Conservation (phyloP, 78 protist genomes). For the Guillardia theta region DNA sequence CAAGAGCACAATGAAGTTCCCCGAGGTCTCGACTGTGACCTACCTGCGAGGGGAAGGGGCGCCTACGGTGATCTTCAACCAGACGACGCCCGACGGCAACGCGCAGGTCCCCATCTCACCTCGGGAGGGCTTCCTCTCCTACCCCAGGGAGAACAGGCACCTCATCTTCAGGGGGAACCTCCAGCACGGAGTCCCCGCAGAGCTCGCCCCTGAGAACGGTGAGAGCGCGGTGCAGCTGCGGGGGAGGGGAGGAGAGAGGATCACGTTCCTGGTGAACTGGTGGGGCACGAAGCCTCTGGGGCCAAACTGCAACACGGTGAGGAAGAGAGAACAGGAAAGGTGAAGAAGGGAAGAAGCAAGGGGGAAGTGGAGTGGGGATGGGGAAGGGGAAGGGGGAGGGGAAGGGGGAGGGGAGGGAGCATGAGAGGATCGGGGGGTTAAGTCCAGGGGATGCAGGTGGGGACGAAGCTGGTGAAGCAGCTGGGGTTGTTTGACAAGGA, state of each 20-base stretch:
- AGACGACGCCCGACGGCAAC: slow-evolving; percentile 33
- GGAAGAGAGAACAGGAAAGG: no score
- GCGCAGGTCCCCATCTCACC: neutral
- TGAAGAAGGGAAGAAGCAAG: no score
- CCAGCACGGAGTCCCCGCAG: neutral
- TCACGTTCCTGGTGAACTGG: neutral
- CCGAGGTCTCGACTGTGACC: slow-evolving; percentile 4
- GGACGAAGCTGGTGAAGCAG: neutral
- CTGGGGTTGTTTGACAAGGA: neutral
- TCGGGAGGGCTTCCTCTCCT: neutral
- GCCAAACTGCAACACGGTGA: neutral
- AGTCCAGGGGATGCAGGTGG: no score
- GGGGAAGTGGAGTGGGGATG: no score
- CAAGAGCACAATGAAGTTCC: neutral
- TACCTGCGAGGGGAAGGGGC: neutral
- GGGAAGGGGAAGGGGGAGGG: no score
- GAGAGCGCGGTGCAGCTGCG: neutral
- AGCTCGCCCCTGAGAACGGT: neutral
- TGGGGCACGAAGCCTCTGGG: neutral
- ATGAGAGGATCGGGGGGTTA: no score
- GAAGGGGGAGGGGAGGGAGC: no score
- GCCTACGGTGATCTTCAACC: slow-evolving; percentile 14
- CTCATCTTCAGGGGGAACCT: neutral
- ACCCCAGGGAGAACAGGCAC: slow-evolving; percentile 11
- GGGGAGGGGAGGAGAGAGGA: neutral